A percentile compares a stretch with the other conserved stretches of the same genome.
Evolutionary conservation across 345 rosid genomes (phyloP).

Genomic region (Salix arbutifolia): DNA sequence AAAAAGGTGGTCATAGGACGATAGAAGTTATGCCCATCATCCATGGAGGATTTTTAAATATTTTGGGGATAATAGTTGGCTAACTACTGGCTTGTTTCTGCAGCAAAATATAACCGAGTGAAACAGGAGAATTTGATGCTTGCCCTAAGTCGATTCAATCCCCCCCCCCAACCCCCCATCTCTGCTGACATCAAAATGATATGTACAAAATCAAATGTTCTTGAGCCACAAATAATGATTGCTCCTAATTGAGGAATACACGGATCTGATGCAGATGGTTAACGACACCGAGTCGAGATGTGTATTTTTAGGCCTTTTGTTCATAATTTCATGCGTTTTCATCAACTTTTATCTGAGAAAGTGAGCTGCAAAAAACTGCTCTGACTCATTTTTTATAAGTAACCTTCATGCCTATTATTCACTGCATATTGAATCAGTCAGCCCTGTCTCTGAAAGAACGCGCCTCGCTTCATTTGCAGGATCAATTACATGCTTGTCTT

Average conservation of each 20-base stretch:
- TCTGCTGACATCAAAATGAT: neutral
- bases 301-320: neutral
- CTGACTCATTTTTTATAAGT: neutral
- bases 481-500: constrained; percentile 70
- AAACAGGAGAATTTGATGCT: neutral
- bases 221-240: neutral
- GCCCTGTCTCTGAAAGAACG: constrained; percentile 40
- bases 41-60: neutral
- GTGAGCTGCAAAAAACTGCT: neutral
- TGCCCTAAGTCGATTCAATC: neutral
- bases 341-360: neutral
- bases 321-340: neutral
- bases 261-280: neutral
- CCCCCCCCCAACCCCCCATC: too few relatives aligned
- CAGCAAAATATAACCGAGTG: neutral
- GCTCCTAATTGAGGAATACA: neutral
- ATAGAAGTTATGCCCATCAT: neutral
- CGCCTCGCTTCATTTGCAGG: constrained; percentile 64
- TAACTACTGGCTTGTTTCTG: neutral
- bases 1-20: too few relatives aligned
- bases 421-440: neutral
- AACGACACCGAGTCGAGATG: neutral
- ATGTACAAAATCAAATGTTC: neutral
- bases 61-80: neutral
- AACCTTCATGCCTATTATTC: neutral